Evolutionary conservation across 768 basidiomycete genomes (phyloP).

Genomic region (Tylopilus intermedius): DNA sequence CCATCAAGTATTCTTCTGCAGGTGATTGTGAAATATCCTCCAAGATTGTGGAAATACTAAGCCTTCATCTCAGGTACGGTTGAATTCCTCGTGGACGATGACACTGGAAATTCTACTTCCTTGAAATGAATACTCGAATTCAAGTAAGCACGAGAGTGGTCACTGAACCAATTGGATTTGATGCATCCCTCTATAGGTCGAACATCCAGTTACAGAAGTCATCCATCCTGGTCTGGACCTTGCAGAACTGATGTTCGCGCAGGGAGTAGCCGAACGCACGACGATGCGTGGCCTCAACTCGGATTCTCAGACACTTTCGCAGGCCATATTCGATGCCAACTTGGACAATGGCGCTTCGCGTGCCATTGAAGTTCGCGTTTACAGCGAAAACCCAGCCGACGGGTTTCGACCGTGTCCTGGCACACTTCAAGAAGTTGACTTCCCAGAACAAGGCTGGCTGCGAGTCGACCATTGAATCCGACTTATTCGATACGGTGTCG

Average conservation of each 20-base stretch:
- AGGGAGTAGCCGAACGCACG: background rate
- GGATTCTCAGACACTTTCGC: constrained; percentile 31
- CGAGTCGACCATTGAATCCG: constrained; percentile 58
- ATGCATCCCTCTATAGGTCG: no score
- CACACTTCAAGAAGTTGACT: constrained; percentile 51
- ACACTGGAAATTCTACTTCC: constrained; percentile 55
- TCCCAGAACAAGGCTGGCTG: constrained; percentile 45
- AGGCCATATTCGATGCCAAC: constrained; percentile 33
- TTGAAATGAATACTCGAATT: constrained; percentile 70
- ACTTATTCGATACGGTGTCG: constrained; percentile 3
- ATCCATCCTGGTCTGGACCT: no score
- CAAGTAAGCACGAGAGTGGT: no score
- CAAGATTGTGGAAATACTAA: background rate
- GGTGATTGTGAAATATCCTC: constrained; percentile 31
- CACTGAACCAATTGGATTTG: no score
- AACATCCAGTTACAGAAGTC: constrained; percentile 15
- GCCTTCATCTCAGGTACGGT: constrained; percentile 45
- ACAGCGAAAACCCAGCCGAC: constrained; percentile 58
- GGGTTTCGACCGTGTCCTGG: constrained; percentile 58
- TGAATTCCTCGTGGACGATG: constrained; percentile 59
- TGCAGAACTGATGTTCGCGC: no score
- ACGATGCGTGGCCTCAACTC: constrained; percentile 11
- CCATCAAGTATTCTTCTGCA: constrained; percentile 54
- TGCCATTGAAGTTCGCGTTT: constrained; percentile 55
- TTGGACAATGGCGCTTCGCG: constrained; percentile 21